Conservation (phyloP, 169 alveolate species). For the Eimeria maxima region DNA sequence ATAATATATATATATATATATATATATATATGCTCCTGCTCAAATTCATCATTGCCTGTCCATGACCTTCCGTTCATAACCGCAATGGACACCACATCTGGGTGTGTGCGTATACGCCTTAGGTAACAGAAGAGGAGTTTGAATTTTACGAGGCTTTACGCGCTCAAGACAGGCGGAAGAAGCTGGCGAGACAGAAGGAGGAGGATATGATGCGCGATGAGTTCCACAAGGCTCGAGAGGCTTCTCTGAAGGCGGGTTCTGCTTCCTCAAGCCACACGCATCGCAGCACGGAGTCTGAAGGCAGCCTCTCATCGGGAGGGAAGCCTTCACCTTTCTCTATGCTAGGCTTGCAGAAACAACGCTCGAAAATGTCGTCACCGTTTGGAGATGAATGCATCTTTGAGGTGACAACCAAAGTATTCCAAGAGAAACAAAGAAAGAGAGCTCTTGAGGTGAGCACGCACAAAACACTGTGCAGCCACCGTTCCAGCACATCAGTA, state of each 20-base stretch:
- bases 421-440: conserved; percentile 25
- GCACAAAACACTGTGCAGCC: not conserved
- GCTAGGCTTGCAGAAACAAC: not conserved
- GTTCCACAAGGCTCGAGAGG: conserved; percentile 76
- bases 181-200: conserved; percentile 76
- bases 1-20: not conserved
- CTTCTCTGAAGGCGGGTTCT: not conserved
- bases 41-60: not conserved
- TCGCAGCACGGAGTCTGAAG: conserved; percentile 37
- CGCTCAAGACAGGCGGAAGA: conserved; percentile 78
- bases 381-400: conserved; percentile 23
- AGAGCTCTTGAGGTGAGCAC: conserved; percentile 14
- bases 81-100: no score
- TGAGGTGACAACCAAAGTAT: conserved; percentile 25
- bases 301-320: conserved; percentile 19
- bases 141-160: conserved; percentile 84
- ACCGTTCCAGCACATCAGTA: not conserved
- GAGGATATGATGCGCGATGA: conserved; percentile 81
- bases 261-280: not conserved
- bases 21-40: no score
- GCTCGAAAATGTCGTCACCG: not conserved
- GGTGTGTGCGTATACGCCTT: not conserved
- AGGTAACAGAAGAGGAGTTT: conserved; percentile 85
- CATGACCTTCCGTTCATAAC: no score
- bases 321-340: conserved; percentile 29